phyloP scores from a whole-genome alignment of 2,329 filamentous ascomycete species.

The Fusarium sp. region DNA sequence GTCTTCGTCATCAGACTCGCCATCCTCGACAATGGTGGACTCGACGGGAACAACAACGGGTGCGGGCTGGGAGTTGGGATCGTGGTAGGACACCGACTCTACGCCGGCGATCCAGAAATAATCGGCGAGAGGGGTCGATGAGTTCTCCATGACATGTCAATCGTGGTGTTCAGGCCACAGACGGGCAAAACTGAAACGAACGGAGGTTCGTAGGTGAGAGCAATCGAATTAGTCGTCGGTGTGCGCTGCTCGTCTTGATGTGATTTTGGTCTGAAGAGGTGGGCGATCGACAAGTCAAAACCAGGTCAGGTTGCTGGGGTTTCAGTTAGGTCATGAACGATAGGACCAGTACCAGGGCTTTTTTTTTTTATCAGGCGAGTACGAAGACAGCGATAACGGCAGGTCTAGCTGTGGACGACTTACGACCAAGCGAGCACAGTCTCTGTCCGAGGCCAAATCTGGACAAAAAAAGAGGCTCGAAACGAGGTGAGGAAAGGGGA shows the following conservation, averaged over 20 bases:
- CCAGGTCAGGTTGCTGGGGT: slow-evolving; percentile 35
- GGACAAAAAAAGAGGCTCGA: slow-evolving; percentile 13
- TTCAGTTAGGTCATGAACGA: slow-evolving; percentile 38
- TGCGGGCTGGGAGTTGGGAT: slow-evolving; percentile 53
- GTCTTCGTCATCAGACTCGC: slow-evolving; percentile 62
- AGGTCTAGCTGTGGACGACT: slow-evolving; percentile 20
- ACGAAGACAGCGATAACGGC: slow-evolving; percentile 21
- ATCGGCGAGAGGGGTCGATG: slow-evolving; percentile 74
- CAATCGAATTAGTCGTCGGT: slow-evolving; percentile 11
- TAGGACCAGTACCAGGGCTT: slow-evolving; percentile 20
- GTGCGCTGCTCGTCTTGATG: slow-evolving; percentile 18
- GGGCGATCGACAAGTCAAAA: slow-evolving; percentile 28
- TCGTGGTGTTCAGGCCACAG: slow-evolving; percentile 42
- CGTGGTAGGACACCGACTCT: slow-evolving; percentile 74
- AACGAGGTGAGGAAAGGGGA: slow-evolving; percentile 24
- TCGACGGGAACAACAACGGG: slow-evolving; percentile 56
- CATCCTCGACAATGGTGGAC: slow-evolving; percentile 71
- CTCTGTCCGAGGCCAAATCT: slow-evolving; percentile 11
- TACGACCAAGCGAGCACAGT: slow-evolving; percentile 29
- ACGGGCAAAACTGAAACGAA: slow-evolving; percentile 27
- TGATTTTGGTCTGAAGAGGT: slow-evolving; percentile 23
- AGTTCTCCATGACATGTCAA: slow-evolving; percentile 68
- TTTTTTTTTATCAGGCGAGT: slow-evolving; percentile 27
- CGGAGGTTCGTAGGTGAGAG: not conserved
- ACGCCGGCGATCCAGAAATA: slow-evolving; percentile 82